These are phyloP conservation scores for Teratosphaeria viscida DNA, from an alignment of 2,329 filamentous ascomycete genomes.

Conservation along the genomic window DNA sequence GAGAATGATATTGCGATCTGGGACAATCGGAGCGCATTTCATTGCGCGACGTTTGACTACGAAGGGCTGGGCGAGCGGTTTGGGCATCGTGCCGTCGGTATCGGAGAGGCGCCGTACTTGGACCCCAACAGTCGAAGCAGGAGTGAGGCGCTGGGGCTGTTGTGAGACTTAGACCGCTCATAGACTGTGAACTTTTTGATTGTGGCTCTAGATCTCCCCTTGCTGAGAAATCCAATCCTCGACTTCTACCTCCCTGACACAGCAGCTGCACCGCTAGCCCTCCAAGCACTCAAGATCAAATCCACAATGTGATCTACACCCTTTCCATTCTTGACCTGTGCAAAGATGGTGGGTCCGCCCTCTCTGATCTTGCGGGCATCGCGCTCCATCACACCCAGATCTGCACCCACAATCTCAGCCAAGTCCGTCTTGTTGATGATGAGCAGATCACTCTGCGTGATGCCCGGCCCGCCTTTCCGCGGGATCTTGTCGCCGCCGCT, in stretches of 20 bases:
- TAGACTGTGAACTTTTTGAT: neutral
- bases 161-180: neutral
- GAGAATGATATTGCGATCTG: constrained; percentile 47
- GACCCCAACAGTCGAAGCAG: constrained; percentile 42
- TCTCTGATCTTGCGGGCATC: constrained; percentile 90
- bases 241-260: neutral
- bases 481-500: constrained; percentile 94
- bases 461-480: constrained; percentile 88
- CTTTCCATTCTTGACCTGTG: constrained; percentile 88
- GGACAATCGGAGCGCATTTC: constrained; percentile 53
- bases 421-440: constrained; percentile 97
- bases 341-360: constrained; percentile 89
- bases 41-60: constrained; percentile 55
- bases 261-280: constrained; percentile 61
- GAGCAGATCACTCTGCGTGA: constrained; percentile 88
- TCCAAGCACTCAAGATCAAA: constrained; percentile 86
- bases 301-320: constrained; percentile 79
- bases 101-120: constrained; percentile 46
- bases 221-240: neutral
- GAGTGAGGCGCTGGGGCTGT: constrained; percentile 4
- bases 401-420: constrained; percentile 80
- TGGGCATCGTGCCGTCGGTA: constrained; percentile 43
- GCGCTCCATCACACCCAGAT: constrained; percentile 85
- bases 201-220: neutral
- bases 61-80: constrained; percentile 41